Percentiles rank a stretch among this genome's conserved stretches.
Evolutionary conservation across 192 early-diverging fungal species (phyloP).

Genomic region (Podila minutissima): DNA sequence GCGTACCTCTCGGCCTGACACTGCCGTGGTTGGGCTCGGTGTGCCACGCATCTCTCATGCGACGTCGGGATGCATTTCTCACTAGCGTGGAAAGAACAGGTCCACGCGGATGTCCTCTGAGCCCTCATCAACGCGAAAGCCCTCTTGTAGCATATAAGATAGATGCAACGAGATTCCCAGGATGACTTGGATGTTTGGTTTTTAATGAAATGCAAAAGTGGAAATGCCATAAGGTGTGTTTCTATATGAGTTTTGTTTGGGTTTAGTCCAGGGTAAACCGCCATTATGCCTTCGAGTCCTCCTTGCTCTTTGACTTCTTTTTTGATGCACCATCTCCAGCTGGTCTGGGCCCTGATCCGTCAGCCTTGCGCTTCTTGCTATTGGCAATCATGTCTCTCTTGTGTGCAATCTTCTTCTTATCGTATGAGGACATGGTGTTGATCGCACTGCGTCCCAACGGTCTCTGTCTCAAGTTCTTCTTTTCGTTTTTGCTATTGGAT

Average conservation of each 20-base stretch:
- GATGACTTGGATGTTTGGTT: not conserved
- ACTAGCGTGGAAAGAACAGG: too few relatives aligned
- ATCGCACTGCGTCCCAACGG: slow-evolving; percentile 81
- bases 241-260: not conserved
- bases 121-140: too few relatives aligned
- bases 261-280: not conserved
- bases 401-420: slow-evolving; percentile 72
- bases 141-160: too few relatives aligned
- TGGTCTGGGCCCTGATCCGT: not conserved
- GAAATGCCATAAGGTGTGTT: not conserved
- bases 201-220: not conserved
- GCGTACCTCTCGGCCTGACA: too few relatives aligned
- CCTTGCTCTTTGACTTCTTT: slow-evolving; percentile 11
- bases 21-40: too few relatives aligned
- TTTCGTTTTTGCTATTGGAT: slow-evolving; percentile 61
- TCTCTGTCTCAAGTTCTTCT: slow-evolving; percentile 75
- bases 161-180: not conserved
- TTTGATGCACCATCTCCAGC: not conserved
- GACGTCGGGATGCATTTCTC: too few relatives aligned
- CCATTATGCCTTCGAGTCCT: not conserved
- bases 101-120: too few relatives aligned
- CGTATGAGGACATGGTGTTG: slow-evolving; percentile 81
- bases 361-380: slow-evolving; percentile 48
- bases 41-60: too few relatives aligned
- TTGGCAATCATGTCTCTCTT: slow-evolving; percentile 66